phyloP scores from a whole-genome alignment of 1,284 basidiomycete genomes.

The Cryptococcus sp. region DNA sequence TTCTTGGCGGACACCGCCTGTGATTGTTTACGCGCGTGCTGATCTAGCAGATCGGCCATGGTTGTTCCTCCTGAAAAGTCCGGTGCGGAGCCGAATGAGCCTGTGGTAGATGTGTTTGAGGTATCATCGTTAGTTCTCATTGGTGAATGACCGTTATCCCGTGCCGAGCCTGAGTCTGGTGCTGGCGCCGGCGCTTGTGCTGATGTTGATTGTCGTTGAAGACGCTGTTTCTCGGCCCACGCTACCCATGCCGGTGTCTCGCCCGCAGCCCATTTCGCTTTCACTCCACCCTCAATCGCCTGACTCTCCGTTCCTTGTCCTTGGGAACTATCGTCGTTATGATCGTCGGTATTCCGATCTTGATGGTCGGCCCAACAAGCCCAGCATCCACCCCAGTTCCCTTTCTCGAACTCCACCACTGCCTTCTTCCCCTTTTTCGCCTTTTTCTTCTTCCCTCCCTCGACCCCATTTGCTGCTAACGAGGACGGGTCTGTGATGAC shows the following conservation, averaged over 20 bases:
- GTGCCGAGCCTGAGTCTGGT: constrained; percentile 31
- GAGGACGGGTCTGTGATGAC: constrained; percentile 34
- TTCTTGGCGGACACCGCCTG: constrained; percentile 16
- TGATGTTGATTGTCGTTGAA: too few species aligned
- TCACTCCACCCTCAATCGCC: constrained; percentile 54
- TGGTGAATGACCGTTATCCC: constrained; percentile 2
- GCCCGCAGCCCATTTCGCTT: constrained; percentile 66
- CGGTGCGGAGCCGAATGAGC: constrained; percentile 29
- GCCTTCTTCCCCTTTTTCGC: constrained; percentile 54
- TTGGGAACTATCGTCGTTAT: constrained; percentile 57
- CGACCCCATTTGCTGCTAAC: constrained; percentile 5
- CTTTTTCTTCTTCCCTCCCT: constrained; percentile 45
- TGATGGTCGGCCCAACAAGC: constrained; percentile 46
- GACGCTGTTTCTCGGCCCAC: constrained; percentile 59
- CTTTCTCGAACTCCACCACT: constrained; percentile 52
- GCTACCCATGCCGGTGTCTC: constrained; percentile 71
- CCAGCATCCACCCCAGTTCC: constrained; percentile 54
- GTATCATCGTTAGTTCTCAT: not conserved
- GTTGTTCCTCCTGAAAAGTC: constrained; percentile 25
- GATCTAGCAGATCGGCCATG: constrained; percentile 31
- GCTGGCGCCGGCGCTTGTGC: constrained; percentile 26
- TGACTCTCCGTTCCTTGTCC: constrained; percentile 24
- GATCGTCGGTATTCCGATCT: constrained; percentile 53
- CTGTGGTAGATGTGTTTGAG: constrained; percentile 6
- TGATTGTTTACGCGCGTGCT: constrained; percentile 32